Evolutionary conservation across 257 asterid genomes (phyloP).

Genomic region (Cynanchum wilfordii): DNA sequence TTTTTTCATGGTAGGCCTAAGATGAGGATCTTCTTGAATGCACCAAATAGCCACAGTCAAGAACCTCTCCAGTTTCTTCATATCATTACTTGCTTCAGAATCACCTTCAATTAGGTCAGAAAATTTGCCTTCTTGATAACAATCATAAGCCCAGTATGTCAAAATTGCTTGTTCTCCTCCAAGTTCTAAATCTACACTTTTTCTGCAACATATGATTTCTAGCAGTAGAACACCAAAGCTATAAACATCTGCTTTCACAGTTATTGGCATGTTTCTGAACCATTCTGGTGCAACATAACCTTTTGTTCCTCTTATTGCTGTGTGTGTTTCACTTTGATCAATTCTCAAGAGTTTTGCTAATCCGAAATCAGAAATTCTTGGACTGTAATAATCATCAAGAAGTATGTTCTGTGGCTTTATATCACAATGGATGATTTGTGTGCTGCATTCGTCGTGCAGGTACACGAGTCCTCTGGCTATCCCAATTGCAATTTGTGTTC

Average conservation of each 20-base stretch:
- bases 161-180: conserved; percentile 10
- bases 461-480: conserved; percentile 31
- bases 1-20: conserved; percentile 30
- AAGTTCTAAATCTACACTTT: conserved; percentile 7
- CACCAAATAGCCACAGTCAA: conserved; percentile 37
- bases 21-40: conserved; percentile 26
- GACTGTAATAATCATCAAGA: conserved; percentile 27
- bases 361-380: conserved; percentile 37
- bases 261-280: conserved; percentile 31
- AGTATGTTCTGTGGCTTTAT: conserved; percentile 46
- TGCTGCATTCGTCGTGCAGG: conserved; percentile 34
- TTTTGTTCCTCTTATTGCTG: conserved; percentile 34
- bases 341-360: conserved; percentile 34
- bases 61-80: conserved; percentile 19
- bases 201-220: conserved; percentile 31
- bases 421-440: conserved; percentile 32
- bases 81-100: conserved; percentile 22
- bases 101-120: conserved; percentile 22
- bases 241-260: conserved; percentile 32
- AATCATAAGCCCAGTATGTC: conserved; percentile 31
- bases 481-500: conserved; percentile 28
- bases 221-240: conserved; percentile 35
- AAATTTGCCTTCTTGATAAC: conserved; percentile 22
- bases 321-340: conserved; percentile 25
- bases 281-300: conserved; percentile 43